Conservation (phyloP, 768 basidiomycete species). For the Tephrocybe sp. region DNA sequence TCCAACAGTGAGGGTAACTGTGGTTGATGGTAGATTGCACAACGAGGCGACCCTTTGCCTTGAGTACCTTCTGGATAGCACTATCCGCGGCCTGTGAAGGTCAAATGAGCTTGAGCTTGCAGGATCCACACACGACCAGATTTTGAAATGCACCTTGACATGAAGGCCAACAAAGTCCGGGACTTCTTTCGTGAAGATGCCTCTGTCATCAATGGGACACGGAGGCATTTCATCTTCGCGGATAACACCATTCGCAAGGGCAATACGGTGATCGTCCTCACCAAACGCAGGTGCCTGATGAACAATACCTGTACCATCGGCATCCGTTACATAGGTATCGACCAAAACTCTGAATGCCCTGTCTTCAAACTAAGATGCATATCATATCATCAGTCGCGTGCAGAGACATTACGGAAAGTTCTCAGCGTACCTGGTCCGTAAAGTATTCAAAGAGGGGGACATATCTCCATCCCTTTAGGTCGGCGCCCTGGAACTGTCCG, state of each 20-base stretch:
- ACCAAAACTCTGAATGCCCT: slow-evolving; percentile 86
- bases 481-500: slow-evolving; percentile 82
- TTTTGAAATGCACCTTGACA: slow-evolving; percentile 67
- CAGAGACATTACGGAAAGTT: not conserved
- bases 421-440: slow-evolving; percentile 71
- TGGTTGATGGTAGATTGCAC: slow-evolving; percentile 86
- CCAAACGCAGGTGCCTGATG: slow-evolving; percentile 99
- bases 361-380: slow-evolving; percentile 71
- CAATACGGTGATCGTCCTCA: slow-evolving; percentile 97
- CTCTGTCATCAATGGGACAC: slow-evolving; percentile 91
- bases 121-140: not conserved
- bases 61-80: slow-evolving; percentile 88
- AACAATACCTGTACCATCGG: slow-evolving; percentile 96
- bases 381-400: not conserved
- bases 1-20: slow-evolving; percentile 97
- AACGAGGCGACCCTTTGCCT: slow-evolving; percentile 84
- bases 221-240: slow-evolving; percentile 90
- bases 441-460: slow-evolving; percentile 96
- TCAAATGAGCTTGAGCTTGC: slow-evolving; percentile 5
- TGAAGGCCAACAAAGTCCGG: slow-evolving; percentile 85
- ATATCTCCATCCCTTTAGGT: slow-evolving; percentile 97
- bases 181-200: slow-evolving; percentile 86
- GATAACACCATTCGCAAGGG: slow-evolving; percentile 82
- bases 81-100: slow-evolving; percentile 83
- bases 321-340: slow-evolving; percentile 92